Conservation (phyloP, 1,284 basidiomycete genomes). For the Ceratobasidium sp. region DNA sequence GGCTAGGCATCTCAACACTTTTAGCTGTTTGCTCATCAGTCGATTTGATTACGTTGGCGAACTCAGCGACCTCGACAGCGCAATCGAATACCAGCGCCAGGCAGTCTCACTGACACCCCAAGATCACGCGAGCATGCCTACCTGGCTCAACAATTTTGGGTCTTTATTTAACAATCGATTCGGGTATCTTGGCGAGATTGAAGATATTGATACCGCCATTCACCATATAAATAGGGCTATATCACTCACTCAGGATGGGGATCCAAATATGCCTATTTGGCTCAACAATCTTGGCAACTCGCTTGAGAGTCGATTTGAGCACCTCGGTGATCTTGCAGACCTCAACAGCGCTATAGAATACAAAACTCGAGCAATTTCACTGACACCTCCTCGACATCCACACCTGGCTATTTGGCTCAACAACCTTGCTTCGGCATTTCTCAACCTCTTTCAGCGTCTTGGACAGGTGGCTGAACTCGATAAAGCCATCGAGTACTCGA, state of each 20-base stretch:
- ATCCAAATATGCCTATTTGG: neutral
- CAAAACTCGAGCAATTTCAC: neutral
- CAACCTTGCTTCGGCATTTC: neutral
- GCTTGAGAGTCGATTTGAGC: neutral
- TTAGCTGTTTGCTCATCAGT: too few species aligned
- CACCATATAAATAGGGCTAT: neutral
- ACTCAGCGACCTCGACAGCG: too few species aligned
- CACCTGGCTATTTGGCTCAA: neutral
- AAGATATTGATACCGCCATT: slow-evolving; percentile 7
- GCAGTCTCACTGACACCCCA: too few species aligned
- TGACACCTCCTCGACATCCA: neutral
- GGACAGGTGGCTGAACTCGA: neutral
- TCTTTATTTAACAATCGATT: neutral
- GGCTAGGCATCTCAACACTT: too few species aligned
- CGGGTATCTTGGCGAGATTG: neutral
- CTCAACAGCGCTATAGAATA: neutral
- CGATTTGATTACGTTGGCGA: too few species aligned
- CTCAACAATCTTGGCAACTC: neutral
- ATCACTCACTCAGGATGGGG: neutral
- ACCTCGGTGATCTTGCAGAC: neutral
- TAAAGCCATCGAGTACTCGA: neutral
- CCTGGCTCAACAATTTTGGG: neutral
- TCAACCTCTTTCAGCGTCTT: neutral
- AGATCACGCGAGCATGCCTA: neutral
- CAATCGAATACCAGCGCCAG: too few species aligned